Percentiles rank a stretch among this genome's conserved stretches.
Evolutionary conservation across 805 yeast species (phyloP).

Genomic region (Limtongia smithiae): DNA sequence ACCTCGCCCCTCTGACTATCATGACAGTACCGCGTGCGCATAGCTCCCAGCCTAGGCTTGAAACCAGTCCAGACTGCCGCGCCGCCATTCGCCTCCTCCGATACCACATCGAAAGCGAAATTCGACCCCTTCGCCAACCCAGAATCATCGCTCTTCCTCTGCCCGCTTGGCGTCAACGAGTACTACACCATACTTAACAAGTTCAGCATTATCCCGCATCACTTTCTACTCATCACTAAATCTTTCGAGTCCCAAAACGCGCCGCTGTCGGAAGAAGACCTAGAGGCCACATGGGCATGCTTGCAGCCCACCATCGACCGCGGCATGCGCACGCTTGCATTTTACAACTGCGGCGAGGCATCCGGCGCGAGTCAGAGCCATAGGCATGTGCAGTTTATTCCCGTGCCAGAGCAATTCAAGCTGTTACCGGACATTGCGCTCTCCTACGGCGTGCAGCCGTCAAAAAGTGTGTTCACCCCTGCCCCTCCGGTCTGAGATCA

Average conservation of each 20-base stretch:
- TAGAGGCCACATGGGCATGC: slow-evolving; percentile 55
- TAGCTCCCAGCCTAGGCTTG: slow-evolving; percentile 39
- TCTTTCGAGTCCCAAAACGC: slow-evolving; percentile 67
- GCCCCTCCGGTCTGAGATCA: background rate
- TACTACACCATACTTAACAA: slow-evolving; percentile 76
- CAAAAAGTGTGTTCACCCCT: slow-evolving; percentile 8
- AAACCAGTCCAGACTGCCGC: slow-evolving; percentile 35
- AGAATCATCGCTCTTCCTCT: slow-evolving; percentile 65
- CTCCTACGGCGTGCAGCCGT: slow-evolving; percentile 3
- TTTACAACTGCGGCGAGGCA: slow-evolving; percentile 81
- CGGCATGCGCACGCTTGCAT: slow-evolving; percentile 59
- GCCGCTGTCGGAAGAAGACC: slow-evolving; percentile 68
- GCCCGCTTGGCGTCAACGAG: slow-evolving; percentile 47
- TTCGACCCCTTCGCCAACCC: slow-evolving; percentile 73
- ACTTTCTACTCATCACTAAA: slow-evolving; percentile 73
- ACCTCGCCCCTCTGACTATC: slow-evolving; percentile 7
- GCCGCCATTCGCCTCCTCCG: no score
- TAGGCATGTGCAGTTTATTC: slow-evolving; percentile 84
- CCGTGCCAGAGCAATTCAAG: slow-evolving; percentile 55
- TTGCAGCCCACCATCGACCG: slow-evolving; percentile 48
- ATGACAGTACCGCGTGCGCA: slow-evolving; percentile 34
- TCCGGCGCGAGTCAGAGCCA: slow-evolving; percentile 96
- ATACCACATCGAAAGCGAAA: no score
- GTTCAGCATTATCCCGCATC: slow-evolving; percentile 78
- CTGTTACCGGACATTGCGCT: slow-evolving; percentile 51